Evolutionary conservation across 2,329 filamentous ascomycete species (phyloP), one percentile per base, ranked within the genome.

Genomic region (Aspergillus sclerotialis): DNA sequence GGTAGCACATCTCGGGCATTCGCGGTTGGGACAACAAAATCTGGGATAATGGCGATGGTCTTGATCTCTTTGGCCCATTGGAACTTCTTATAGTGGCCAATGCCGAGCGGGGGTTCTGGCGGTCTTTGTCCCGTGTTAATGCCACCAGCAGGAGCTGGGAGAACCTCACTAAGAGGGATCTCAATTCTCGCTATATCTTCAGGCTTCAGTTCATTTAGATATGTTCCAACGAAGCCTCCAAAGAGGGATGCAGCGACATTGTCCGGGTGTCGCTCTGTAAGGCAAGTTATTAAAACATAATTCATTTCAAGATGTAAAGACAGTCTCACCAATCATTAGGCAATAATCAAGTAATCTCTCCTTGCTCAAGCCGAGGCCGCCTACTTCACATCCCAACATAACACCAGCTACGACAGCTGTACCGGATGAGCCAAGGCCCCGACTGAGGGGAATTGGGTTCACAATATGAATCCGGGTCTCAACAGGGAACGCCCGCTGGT

Each of bases 11-110:
- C 79, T 53, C 92, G 79, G 4, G 92, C 90, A 55, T 87, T 84
- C 40, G 90, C 88, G 1, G 92, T 98, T n/a, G 88, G 78, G 18
- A 96, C 89, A 60, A 94, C 85, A 55, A 96, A 98, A 50, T 94
- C 78, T 7, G 92, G 92, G 42, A 98, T 94, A 51, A 98, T 90
- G 46, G 89, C 88, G 45, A 98, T 82, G 42, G 89, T 90, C 70
- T 95, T 96, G 72, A 98, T 94, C 61, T 94, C 86, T 44, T 81
- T 78, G 38, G 87, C 83, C 90, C 90, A 96, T 27, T 80, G 79
- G 63, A 95, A 96, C 63, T 89, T 90, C 66, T 93, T 89, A 68
- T 94, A 94, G 62, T 95, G 89, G 31, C 90, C 92, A 50, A 98
- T 96, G 52, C 88, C 85, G 47, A 82, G 60, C 2, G 92, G 92